Evolutionary conservation across 805 yeast species (phyloP).

Genomic region (Teunomyces aglyptinius): DNA sequence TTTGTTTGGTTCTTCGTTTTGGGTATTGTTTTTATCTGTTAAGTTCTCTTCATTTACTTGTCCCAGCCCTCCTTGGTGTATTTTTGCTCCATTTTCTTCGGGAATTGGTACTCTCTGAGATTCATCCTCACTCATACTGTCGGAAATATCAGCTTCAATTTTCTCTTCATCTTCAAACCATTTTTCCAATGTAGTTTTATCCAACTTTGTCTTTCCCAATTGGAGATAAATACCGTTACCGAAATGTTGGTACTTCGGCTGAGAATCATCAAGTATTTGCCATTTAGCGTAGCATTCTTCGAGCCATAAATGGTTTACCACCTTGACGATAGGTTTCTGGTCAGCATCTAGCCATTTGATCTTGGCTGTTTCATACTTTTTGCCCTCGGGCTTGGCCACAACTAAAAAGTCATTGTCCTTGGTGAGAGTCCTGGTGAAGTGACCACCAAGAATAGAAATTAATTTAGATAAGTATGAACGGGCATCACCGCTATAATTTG

Average conservation of each 20-base stretch:
- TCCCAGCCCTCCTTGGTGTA: neutral
- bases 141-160: conserved; percentile 24
- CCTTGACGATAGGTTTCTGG: conserved; percentile 35
- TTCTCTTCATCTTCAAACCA: conserved; percentile 28
- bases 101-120: conserved; percentile 9
- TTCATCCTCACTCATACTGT: conserved; percentile 27
- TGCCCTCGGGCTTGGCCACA: conserved; percentile 65
- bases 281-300: conserved; percentile 73
- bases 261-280: conserved; percentile 47
- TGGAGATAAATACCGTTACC: conserved; percentile 45
- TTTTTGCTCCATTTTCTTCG: neutral
- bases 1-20: conserved; percentile 5
- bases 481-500: conserved; percentile 86
- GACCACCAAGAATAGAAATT: conserved; percentile 69
- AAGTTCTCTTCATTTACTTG: neutral
- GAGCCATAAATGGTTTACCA: conserved; percentile 83
- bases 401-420: conserved; percentile 69
- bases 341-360: conserved; percentile 50
- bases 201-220: conserved; percentile 52
- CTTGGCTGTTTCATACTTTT: conserved; percentile 70
- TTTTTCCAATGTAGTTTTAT: conserved; percentile 36
- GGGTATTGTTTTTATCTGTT: neutral
- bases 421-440: conserved; percentile 64
- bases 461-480: conserved; percentile 67
- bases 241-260: conserved; percentile 48